phyloP scores from a whole-genome alignment of 2,329 filamentous ascomycete genomes.

The Clonostachys chloroleuca region DNA sequence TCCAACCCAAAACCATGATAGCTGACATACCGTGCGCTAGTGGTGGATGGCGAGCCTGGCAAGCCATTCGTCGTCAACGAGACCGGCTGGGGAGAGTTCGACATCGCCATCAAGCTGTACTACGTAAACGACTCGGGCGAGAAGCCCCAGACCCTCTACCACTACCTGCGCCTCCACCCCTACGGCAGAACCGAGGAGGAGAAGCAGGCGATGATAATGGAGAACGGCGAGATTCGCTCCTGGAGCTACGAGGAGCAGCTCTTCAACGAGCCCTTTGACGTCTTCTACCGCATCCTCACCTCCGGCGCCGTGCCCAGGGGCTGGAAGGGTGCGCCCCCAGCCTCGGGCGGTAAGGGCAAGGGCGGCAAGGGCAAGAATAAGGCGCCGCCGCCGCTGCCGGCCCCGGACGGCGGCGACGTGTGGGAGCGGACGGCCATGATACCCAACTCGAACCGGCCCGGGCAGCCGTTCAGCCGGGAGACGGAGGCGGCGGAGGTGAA shows the following conservation, averaged over 20 bases:
- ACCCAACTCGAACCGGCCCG: conserved; percentile 60
- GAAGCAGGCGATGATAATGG: conserved; percentile 53
- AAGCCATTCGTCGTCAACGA: conserved; percentile 79
- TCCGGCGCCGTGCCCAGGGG: conserved; percentile 56
- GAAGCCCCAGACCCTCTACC: conserved; percentile 94
- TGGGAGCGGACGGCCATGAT: conserved; percentile 71
- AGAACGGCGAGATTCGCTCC: conserved; percentile 62
- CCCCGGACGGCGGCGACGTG: conserved; percentile 40
- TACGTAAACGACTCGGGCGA: conserved; percentile 84
- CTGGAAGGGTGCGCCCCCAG: conserved; percentile 21
- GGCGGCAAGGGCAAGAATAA: conserved; percentile 43
- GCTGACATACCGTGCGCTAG: conserved; percentile 16
- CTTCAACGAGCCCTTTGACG: conserved; percentile 95
- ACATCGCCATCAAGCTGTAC: conserved; percentile 91
- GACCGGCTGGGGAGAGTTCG: conserved; percentile 97
- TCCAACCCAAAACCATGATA: conserved; percentile 4
- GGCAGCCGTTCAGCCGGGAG: conserved; percentile 69
- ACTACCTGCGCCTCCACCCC: conserved; percentile 85
- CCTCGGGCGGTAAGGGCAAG: conserved; percentile 48
- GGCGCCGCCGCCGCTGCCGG: conserved; percentile 29
- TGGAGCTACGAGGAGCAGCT: conserved; percentile 92
- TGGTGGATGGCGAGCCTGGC: conserved; percentile 67
- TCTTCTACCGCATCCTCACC: conserved; percentile 85
- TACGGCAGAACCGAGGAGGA: conserved; percentile 80
- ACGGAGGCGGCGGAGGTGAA: conserved; percentile 62